Base-by-base conservation (phyloP, 1,284 basidiomycete species). In the Mycena citricolor region DNA sequence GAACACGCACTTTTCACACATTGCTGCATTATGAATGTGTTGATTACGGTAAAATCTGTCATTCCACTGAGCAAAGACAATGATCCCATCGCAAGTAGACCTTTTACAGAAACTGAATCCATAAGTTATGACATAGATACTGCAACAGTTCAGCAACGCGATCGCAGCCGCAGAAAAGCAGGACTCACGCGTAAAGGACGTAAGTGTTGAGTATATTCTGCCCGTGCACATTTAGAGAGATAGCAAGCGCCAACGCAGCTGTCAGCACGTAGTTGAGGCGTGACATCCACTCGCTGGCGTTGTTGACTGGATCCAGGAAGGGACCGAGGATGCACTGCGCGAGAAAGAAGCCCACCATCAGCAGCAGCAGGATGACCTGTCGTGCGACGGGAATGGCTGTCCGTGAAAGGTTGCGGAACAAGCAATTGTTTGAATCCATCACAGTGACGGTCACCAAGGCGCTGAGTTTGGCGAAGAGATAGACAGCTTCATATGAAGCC, bases 201-300 rank as follows among this genome's bases (percentile, higher is more conserved):
- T 77, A 76, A 17, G 79, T 80, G 51, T 78, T 67, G 25, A 84
- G 61, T 4, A 80, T 65, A 44, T 68, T 55, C 51, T 73, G 67
- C n/a, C 76, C 76, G 32, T 77, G 75, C 51, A 81, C 64, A 61
- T 81, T 62, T 38, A 82, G 60, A 23, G 74, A 73, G 40, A 83
- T 74, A 23, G 72, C 67, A 28, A 89, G 71, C 19, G 84, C 81
- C 41, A 85, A 72, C 22, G 71, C 63, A 28, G 84, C 73, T 8
- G 83, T 87, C 19, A 73, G 56, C 28, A 89, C 71, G 60, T 87
- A 90, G 60, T 84, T 86, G 32, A 83, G 62, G 43, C 85, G 65
- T 37, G 83, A 86, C 8, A 75, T 74, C 79, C 83, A 84, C 71
- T 90, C 86, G 58, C 79, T 83, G 2, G 85, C 82, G 59, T 91